phyloP scores from a whole-genome alignment of 345 rosid species.

The Balakata baccata region DNA sequence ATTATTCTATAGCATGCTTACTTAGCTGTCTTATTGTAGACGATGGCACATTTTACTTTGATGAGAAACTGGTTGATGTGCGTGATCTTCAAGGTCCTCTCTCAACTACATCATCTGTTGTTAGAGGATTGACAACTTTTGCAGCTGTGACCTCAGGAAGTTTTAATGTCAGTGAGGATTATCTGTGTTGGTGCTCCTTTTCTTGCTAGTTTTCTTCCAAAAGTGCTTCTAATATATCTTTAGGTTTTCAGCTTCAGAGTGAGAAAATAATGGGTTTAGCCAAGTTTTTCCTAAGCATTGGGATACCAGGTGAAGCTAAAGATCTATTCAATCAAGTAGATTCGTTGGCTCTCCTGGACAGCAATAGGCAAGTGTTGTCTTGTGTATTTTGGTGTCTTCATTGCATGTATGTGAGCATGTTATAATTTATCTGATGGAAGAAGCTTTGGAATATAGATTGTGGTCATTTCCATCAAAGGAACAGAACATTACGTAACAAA shows the following conservation, averaged over 20 bases:
- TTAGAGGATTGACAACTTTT: slow-evolving; percentile 71
- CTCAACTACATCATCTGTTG: slow-evolving; percentile 76
- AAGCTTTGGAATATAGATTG: not conserved
- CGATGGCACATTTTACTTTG: slow-evolving; percentile 80
- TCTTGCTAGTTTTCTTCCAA: slow-evolving; percentile 9
- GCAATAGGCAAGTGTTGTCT: slow-evolving; percentile 54
- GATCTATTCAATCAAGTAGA: slow-evolving; percentile 81
- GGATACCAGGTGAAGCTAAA: slow-evolving; percentile 82
- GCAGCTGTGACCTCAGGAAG: slow-evolving; percentile 55
- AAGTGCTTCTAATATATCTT: slow-evolving; percentile 23
- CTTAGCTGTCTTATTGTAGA: slow-evolving; percentile 40
- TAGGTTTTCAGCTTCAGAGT: slow-evolving; percentile 64
- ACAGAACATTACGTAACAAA: not conserved
- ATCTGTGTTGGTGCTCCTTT: slow-evolving; percentile 4
- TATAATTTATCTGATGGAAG: not conserved
- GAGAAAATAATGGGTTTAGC: slow-evolving; percentile 80
- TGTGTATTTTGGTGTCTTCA: not conserved
- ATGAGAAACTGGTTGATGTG: slow-evolving; percentile 56
- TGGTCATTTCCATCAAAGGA: not conserved
- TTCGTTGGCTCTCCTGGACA: slow-evolving; percentile 78
- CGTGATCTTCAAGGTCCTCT: slow-evolving; percentile 57
- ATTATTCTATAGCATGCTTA: not conserved
- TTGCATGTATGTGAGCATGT: not conserved
- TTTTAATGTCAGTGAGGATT: slow-evolving; percentile 49
- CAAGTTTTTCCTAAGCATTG: slow-evolving; percentile 78